Evolutionary conservation across 2,329 filamentous ascomycete species (phyloP), one percentile per base, ranked within the genome.

Genomic region (Colletotrichum costaricense): DNA sequence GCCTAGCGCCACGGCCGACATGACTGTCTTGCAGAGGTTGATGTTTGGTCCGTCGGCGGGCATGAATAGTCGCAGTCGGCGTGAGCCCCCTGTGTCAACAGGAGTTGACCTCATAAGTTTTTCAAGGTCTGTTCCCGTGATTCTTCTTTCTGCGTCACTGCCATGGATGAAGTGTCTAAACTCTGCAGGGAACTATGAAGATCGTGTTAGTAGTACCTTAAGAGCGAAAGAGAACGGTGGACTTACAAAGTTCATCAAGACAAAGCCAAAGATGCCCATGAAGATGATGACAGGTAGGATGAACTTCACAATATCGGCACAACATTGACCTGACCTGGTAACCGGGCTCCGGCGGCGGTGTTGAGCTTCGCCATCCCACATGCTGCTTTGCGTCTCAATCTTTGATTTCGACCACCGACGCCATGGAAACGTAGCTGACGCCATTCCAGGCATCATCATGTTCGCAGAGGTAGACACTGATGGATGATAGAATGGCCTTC

Each of bases 11-110:
- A 83, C 78, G 11, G 81, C 80, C 1, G 81, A 84, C 80, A 83
- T 82, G 69, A 82, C 76, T 30, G 80, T 79, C 64, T 83, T 84
- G 80, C 82, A 84, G 12, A 84, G 78, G 65, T 82, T 82, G 42
- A 83, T 77, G 64, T 79, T 76, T 4, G 82, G 80, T 2, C 78
- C 78, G 65, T 84, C 81, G 12, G 82, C 82, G 2, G 81, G 79
- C 81, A 84, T 82, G 74, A 84, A 83, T 64, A 84, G 73, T n/a
- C 79, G 80, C 12, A 84, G 75, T 1, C 75, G 80, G 0, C 79
- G 79, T 1, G 70, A 59, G 26, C 75, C 75, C 19, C 73, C 70
- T 5, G 12, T 28, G 14, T 70, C 70, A 12, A 56, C 30, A 6
- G 30, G 49, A 2, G 7, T n/a, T 11, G 65, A 38, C 1, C 19